These are phyloP conservation scores for Aspergillus bridgeri DNA, from an alignment of 495 filamentous ascomycete genomes.

Conservation along the genomic window DNA sequence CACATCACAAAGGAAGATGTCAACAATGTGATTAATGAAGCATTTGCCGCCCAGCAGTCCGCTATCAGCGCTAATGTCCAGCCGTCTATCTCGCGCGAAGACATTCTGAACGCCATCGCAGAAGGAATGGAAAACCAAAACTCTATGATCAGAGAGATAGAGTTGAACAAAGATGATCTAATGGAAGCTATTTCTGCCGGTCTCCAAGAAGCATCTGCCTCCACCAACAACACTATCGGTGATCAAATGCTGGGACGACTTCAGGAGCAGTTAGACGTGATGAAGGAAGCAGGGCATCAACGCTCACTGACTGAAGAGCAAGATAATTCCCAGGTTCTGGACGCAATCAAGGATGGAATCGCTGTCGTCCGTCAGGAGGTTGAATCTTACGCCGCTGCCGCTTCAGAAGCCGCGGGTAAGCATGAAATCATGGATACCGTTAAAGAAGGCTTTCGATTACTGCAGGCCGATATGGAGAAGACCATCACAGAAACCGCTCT, in stretches of 20 bases:
- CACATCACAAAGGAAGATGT: slow-evolving; percentile 48
- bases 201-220: slow-evolving; percentile 48
- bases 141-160: slow-evolving; percentile 51
- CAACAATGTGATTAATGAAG: slow-evolving; percentile 54
- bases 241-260: slow-evolving; percentile 71
- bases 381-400: slow-evolving; percentile 71
- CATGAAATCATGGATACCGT: slow-evolving; percentile 77
- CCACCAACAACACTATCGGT: slow-evolving; percentile 48
- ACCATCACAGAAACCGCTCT: slow-evolving; percentile 48
- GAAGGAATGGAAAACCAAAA: slow-evolving; percentile 53
- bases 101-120: slow-evolving; percentile 54
- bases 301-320: slow-evolving; percentile 68
- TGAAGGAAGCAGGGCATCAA: slow-evolving; percentile 72
- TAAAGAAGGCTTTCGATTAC: slow-evolving; percentile 64
- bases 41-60: slow-evolving; percentile 46
- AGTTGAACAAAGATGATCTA: slow-evolving; percentile 60
- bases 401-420: slow-evolving; percentile 62
- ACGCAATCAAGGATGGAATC: slow-evolving; percentile 81
- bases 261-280: slow-evolving; percentile 67
- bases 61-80: slow-evolving; percentile 25
- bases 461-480: slow-evolving; percentile 69
- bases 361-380: slow-evolving; percentile 76
- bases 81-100: slow-evolving; percentile 45
- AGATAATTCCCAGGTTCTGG: slow-evolving; percentile 77
- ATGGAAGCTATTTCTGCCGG: slow-evolving; percentile 63